These are phyloP conservation scores for Penicillium cosmopolitanum DNA, from an alignment of 495 filamentous ascomycete genomes.

Conservation along the genomic window DNA sequence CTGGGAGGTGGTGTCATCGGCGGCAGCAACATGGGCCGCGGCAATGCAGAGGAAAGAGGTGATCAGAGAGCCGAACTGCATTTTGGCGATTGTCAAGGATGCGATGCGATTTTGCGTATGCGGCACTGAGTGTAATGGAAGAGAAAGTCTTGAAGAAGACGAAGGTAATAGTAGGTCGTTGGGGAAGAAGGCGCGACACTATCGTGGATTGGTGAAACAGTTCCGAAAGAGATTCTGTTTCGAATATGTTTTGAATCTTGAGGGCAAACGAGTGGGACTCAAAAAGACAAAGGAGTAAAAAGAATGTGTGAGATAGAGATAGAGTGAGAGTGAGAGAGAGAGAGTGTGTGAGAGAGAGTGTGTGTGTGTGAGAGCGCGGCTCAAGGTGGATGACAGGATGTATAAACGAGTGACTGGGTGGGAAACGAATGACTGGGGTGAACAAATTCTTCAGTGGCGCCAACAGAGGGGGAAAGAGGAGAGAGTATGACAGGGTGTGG, in stretches of 20 bases:
- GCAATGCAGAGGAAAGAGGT: slow-evolving; percentile 43
- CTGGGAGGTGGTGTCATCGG: slow-evolving; percentile 34
- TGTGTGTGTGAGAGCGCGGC: slow-evolving; percentile 27
- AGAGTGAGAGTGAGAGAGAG: too few species aligned
- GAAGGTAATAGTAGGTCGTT: not conserved
- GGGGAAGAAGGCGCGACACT: slow-evolving; percentile 11
- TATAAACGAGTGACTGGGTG: slow-evolving; percentile 27
- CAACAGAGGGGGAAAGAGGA: slow-evolving; percentile 20
- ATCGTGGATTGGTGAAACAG: slow-evolving; percentile 10
- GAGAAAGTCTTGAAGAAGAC: not conserved
- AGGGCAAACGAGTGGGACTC: slow-evolving; percentile 35
- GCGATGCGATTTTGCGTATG: not conserved
- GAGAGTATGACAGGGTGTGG: slow-evolving; percentile 29
- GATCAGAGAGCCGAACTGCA: slow-evolving; percentile 41
- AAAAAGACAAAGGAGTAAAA: slow-evolving; percentile 6
- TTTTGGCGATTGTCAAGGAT: slow-evolving; percentile 23
- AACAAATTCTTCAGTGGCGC: slow-evolving; percentile 21
- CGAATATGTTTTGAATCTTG: slow-evolving; percentile 14
- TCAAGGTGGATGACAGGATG: slow-evolving; percentile 20
- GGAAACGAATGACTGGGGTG: slow-evolving; percentile 29
- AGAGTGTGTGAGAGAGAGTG: not conserved
- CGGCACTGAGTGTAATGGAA: not conserved
- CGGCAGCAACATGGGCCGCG: slow-evolving; percentile 33
- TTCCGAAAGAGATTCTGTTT: slow-evolving; percentile 15
- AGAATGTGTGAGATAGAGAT: slow-evolving; percentile 1